Evolutionary conservation across 176 grass and related monocot species (phyloP).

Genomic region (Bromus sterilis): DNA sequence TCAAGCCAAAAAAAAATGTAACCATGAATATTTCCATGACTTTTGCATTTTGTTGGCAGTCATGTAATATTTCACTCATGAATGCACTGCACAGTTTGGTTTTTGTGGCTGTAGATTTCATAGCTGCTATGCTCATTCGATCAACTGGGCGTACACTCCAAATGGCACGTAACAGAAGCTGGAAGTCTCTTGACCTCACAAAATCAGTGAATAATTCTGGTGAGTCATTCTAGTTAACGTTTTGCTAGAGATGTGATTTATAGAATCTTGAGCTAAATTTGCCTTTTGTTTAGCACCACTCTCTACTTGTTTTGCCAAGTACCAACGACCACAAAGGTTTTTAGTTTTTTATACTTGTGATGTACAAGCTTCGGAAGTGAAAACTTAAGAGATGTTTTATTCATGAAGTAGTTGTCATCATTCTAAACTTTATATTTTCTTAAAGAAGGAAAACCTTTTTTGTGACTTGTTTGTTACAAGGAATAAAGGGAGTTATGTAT

Average conservation of each 20-base stretch:
- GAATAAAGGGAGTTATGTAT: not conserved
- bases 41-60: not conserved
- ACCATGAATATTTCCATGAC: not conserved
- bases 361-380: not conserved
- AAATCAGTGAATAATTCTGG: slow-evolving; percentile 54
- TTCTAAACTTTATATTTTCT: not conserved
- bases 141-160: slow-evolving; percentile 68
- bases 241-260: not conserved
- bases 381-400: not conserved
- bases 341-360: not conserved
- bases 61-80: slow-evolving; percentile 37
- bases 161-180: slow-evolving; percentile 37
- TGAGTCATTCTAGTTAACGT: slow-evolving; percentile 9
- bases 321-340: not conserved
- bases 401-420: not conserved
- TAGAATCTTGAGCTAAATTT: not conserved
- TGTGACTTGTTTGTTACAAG: not conserved
- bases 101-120: slow-evolving; percentile 97
- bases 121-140: slow-evolving; percentile 82
- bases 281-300: not conserved
- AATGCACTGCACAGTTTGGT: slow-evolving; percentile 75
- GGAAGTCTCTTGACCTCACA: slow-evolving; percentile 58
- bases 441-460: not conserved
- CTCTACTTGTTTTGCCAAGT: slow-evolving; percentile 1
- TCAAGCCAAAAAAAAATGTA: not conserved